Evolutionary conservation across 768 basidiomycete genomes (phyloP), one percentile per base, ranked within the genome.

Genomic region (Rhodotorula sphaerocarpa): DNA sequence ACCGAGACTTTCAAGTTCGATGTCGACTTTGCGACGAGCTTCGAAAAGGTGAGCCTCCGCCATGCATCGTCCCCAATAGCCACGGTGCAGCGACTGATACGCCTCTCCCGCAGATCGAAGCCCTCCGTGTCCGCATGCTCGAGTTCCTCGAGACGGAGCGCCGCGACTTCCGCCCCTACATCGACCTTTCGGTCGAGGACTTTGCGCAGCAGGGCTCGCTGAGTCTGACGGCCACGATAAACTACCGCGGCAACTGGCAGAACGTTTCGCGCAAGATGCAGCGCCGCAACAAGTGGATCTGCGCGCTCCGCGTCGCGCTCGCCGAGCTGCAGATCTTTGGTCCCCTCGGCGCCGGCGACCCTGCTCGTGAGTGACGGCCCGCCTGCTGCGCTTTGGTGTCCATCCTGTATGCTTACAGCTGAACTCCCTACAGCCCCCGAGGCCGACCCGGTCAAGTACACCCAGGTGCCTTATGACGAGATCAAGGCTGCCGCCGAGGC

Each of bases 251-350:
- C 69, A 91, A 90, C 73, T 84, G 82, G 77, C 89, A 91, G 73
- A 85, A 86, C 70, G 84, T 82, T 25, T 83, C 84, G 3, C 76
- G 87, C 14, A 86, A 83, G 79, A 78, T 28, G 20, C 34, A 85
- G 75, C 81, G 89, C 57, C 82, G 88, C 41, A 91, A 91, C 78
- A 92, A 89, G 76, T 92, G 89, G 89, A 81, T 91, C 46, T 91
- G 88, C 74, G 86, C 86, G 21, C 79, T 95, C 57, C 92, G 91
- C 75, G 73, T 80, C 48, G 80, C 82, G 51, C 77, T 88, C 63
- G 81, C 79, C 31, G 85, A 88, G 63, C 75, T 84, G 53, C 79
- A 82, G 66, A 85, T 95, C 62, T 89, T 66, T 60, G 79, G 79
- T 9, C 79, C 79, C 7, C 75, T 54, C 27, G 78, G 76, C 28